These are phyloP conservation scores for Ustilago vetiveriae DNA, from an alignment of 1,284 basidiomycete genomes.

Conservation along the genomic window DNA sequence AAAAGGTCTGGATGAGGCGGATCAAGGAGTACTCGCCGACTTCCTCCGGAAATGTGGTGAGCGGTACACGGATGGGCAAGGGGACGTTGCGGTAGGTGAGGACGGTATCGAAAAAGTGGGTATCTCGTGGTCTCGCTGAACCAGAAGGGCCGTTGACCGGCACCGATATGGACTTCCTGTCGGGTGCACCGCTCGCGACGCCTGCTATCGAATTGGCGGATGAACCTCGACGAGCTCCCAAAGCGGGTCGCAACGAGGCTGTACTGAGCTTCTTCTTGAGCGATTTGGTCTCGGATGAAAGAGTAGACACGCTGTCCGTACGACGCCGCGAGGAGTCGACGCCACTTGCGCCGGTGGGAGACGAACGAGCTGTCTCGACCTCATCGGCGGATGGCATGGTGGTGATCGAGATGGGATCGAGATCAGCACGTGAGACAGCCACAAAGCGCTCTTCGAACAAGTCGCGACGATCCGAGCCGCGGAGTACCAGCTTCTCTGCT, in stretches of 20 bases:
- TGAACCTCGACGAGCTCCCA: conserved; percentile 36
- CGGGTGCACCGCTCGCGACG: background rate
- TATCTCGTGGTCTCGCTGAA: conserved; percentile 73
- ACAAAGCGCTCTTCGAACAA: conserved; percentile 79
- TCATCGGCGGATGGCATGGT: conserved; percentile 6
- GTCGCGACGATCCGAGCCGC: conserved; percentile 83
- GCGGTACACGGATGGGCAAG: conserved; percentile 54
- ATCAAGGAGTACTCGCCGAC: conserved; percentile 98
- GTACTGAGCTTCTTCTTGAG: conserved; percentile 42
- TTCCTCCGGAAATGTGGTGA: conserved; percentile 75
- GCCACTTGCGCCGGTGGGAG: conserved; percentile 3
- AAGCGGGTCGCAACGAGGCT: conserved; percentile 29
- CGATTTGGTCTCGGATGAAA: conserved; percentile 40
- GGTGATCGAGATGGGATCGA: background rate
- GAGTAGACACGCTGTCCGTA: conserved; percentile 38
- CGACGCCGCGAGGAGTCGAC: conserved; percentile 20
- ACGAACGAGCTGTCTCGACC: conserved; percentile 17
- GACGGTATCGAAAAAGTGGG: conserved; percentile 87
- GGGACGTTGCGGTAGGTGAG: conserved; percentile 73
- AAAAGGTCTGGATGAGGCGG: conserved; percentile 87
- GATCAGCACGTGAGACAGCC: conserved; percentile 12
- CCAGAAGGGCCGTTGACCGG: conserved; percentile 16
- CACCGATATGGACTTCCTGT: conserved; percentile 18
- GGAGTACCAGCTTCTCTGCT: conserved; percentile 86
- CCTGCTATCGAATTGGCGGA: conserved; percentile 36